phyloP scores from a whole-genome alignment of 2,329 filamentous ascomycete species.

The Exophiala phaeomuriformis region DNA sequence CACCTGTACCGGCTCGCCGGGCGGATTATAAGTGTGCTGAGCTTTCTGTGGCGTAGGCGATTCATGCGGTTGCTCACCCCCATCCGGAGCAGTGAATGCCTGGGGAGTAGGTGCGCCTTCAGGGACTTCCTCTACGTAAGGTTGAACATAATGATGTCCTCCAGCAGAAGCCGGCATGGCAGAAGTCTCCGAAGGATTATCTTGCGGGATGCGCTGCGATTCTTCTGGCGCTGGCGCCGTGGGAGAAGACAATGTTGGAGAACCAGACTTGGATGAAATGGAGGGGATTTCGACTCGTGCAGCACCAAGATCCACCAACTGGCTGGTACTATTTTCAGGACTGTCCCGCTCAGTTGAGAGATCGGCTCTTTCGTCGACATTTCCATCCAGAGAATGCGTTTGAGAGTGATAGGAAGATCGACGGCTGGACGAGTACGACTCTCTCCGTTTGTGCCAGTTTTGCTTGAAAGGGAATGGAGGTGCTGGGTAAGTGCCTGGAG shows the following conservation, averaged over 20 bases:
- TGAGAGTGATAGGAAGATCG: slow-evolving; percentile 1
- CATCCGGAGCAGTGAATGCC: neutral
- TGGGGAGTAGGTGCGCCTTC: neutral
- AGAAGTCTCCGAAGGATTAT: neutral
- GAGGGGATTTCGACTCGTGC: neutral
- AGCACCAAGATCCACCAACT: neutral
- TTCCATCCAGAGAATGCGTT: slow-evolving; percentile 9
- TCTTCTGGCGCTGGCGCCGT: neutral
- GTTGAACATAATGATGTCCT: neutral
- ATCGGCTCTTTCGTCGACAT: slow-evolving; percentile 1
- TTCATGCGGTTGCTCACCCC: no score
- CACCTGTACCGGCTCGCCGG: neutral
- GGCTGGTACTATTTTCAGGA: neutral
- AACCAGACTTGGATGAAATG: neutral
- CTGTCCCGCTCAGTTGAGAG: no score
- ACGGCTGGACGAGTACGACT: slow-evolving; percentile 2
- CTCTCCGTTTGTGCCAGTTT: slow-evolving; percentile 1
- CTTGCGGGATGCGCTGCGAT: neutral
- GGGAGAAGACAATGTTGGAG: no score
- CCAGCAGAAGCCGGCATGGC: neutral
- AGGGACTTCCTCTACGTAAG: neutral
- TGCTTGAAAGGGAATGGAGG: slow-evolving; percentile 17
- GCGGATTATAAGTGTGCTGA: no score
- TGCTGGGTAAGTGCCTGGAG: slow-evolving; percentile 3
- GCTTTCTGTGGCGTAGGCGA: no score